Base-by-base conservation (phyloP, 768 basidiomycete genomes). In the Psilocybe cyanescens region DNA sequence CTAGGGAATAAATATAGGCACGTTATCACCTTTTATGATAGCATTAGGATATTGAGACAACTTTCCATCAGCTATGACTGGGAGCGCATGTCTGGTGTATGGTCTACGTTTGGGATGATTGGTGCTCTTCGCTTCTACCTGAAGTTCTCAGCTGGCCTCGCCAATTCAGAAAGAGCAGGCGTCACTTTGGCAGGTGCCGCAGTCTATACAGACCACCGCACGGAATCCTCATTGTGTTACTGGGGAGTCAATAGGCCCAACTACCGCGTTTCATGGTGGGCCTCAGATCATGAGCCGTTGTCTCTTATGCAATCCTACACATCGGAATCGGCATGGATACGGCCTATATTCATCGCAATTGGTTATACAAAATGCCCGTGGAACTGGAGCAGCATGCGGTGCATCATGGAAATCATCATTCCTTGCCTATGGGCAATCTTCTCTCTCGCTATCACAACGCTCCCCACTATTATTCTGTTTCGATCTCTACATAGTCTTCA, bases 181-280 rank as follows among this genome's bases (percentile, higher is more conserved):
- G 51, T 53, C 17, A 33, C 16, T 8, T 6, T 53, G 8, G 14
- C 31, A 3, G 14, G n/a, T 31, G 33, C 51, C 6, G 51, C 14
- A 35, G 31, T 53, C 14, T 53, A 53, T 19, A 53, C 51, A 6
- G 30, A 31, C n/a, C 16, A 17, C 8, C 51, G 51, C 17, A 53
- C 51, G 9, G 16, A 53, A 16, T 35, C 51, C 4, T 33, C 51
- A 14, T 37, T 53, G 33, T 53, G 51, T 14, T 53, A 53, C 7
- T 53, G 51, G 51, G 51, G 51, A 37, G 33, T 53, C n/a, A 53
- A 53, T 16, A 53, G 51, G 35, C 16, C 51, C 16, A 53, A 53
- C 51, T 33, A 4, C 3, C 51, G 16, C 5, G 14, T 31, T 7
- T 29, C 31, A 37, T 53, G 31, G 33, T 33, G 33, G 16, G 4